Evolutionary conservation across 192 early-diverging fungal genomes (phyloP).

Genomic region (Dissophora globulifera): DNA sequence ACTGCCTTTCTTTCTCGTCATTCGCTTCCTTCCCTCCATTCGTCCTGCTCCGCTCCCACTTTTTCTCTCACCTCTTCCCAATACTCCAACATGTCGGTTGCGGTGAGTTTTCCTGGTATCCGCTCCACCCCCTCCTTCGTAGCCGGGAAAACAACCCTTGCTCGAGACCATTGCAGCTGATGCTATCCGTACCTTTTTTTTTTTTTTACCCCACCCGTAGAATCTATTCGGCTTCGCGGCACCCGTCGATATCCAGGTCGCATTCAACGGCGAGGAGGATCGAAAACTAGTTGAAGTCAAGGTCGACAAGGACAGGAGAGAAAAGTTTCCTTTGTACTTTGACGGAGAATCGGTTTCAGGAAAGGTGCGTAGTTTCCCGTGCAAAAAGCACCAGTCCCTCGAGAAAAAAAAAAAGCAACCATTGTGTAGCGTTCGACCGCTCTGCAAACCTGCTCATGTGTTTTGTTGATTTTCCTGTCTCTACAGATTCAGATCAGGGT

Average conservation of each 20-base stretch:
- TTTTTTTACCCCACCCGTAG: no score
- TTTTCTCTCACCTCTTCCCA: neutral
- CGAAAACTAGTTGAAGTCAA: slow-evolving; percentile 94
- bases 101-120: neutral
- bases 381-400: no score
- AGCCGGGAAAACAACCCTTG: no score
- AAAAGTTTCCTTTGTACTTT: slow-evolving; percentile 94
- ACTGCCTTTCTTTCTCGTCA: no score
- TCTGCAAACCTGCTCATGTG: neutral
- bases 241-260: slow-evolving; percentile 89
- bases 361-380: no score
- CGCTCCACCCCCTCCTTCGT: neutral
- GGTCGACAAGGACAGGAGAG: slow-evolving; percentile 90
- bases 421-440: neutral
- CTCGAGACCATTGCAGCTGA: no score
- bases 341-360: slow-evolving; percentile 96
- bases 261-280: slow-evolving; percentile 85
- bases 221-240: slow-evolving; percentile 85
- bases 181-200: no score
- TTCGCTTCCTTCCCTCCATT: neutral
- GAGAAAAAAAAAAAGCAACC: neutral
- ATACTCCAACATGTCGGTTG: slow-evolving; percentile 20
- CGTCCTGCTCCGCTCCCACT: neutral
- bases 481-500: slow-evolving; percentile 77
- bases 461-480: neutral